Conservation (phyloP, 2,329 filamentous ascomycete species). For the Neofusicoccum cordaticola region DNA sequence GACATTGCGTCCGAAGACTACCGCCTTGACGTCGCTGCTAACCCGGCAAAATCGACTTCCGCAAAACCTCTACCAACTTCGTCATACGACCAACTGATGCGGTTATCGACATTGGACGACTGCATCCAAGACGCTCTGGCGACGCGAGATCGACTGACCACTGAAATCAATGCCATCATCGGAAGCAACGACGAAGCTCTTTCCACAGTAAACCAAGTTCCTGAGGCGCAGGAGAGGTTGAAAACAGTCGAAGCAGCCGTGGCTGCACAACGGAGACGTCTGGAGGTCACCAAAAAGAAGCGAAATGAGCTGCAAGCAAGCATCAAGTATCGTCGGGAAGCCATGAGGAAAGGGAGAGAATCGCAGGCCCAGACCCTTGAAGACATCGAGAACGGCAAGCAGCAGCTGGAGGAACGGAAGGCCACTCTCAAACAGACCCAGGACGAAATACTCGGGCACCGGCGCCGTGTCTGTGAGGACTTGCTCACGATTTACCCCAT, state of each 20-base stretch:
- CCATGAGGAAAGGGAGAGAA: slow-evolving; percentile 64
- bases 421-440: slow-evolving; percentile 56
- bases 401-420: slow-evolving; percentile 50
- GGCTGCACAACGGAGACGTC: slow-evolving; percentile 61
- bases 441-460: slow-evolving; percentile 76
- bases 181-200: slow-evolving; percentile 39
- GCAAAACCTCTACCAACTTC: slow-evolving; percentile 61
- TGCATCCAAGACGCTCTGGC: slow-evolving; percentile 86
- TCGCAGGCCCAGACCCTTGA: slow-evolving; percentile 57
- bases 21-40: slow-evolving; percentile 26
- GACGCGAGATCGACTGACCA: slow-evolving; percentile 69
- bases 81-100: slow-evolving; percentile 85
- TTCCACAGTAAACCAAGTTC: slow-evolving; percentile 31
- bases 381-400: slow-evolving; percentile 57
- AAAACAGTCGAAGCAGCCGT: slow-evolving; percentile 53
- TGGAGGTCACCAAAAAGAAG: slow-evolving; percentile 60
- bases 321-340: slow-evolving; percentile 61
- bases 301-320: slow-evolving; percentile 67
- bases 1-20: slow-evolving; percentile 57
- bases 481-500: slow-evolving; percentile 78
- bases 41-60: slow-evolving; percentile 43
- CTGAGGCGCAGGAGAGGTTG: slow-evolving; percentile 44
- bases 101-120: slow-evolving; percentile 80
- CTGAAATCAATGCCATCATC: slow-evolving; percentile 66
- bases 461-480: slow-evolving; percentile 83